Percentiles rank a stretch among this genome's conserved stretches.
phyloP scores from a whole-genome alignment of 306 rosid genomes.

The Medicago ruthenica region DNA sequence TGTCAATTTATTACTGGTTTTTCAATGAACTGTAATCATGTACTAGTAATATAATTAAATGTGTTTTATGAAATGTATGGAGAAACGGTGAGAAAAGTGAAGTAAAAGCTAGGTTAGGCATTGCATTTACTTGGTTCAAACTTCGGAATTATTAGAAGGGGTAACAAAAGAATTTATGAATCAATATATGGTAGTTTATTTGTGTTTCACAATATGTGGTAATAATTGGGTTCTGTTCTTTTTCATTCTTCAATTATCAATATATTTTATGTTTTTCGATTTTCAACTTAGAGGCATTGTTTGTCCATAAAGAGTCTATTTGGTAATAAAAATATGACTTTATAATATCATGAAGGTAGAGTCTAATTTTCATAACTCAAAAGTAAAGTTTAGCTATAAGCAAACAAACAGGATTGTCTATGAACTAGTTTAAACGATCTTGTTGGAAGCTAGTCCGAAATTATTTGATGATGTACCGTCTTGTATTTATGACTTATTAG shows the following conservation, averaged over 20 bases:
- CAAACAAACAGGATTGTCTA: no score
- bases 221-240: background rate
- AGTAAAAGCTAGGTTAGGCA: background rate
- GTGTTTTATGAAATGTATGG: background rate
- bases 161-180: background rate
- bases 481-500: no score
- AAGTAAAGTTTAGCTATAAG: no score
- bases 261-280: background rate
- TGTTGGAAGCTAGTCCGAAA: no score
- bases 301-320: no score
- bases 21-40: background rate
- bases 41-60: constrained; percentile 8
- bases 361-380: no score
- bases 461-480: no score
- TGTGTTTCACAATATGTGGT: constrained; percentile 5
- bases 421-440: no score
- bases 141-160: background rate
- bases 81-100: constrained; percentile 2
- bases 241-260: background rate
- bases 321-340: no score
- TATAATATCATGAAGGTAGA: no score
- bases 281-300: no score
- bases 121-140: background rate
- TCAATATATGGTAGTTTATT: background rate
- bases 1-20: constrained; percentile 48